Percentiles rank a stretch among this genome's conserved stretches.
Conservation (phyloP, 2,329 filamentous ascomycete species). For the Ceratocystiopsis sp. region DNA sequence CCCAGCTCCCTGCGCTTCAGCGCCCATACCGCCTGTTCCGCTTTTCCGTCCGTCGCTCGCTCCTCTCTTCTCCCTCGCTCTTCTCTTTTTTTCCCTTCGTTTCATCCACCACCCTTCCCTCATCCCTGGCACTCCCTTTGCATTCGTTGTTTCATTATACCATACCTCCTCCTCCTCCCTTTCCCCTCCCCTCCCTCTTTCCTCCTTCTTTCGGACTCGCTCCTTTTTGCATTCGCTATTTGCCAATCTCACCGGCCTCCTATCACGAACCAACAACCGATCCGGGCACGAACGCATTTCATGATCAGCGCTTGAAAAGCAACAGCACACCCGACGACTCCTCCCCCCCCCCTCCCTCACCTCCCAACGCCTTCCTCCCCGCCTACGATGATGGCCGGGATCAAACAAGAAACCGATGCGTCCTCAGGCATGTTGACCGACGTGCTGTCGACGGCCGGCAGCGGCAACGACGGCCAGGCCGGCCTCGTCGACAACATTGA, state of each 20-base stretch:
- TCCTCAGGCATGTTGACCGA: constrained; percentile 7
- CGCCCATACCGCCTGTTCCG: too few relatives aligned
- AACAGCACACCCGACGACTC: too few relatives aligned
- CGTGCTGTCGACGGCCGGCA: constrained; percentile 15
- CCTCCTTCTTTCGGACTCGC: neutral
- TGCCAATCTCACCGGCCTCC: neutral
- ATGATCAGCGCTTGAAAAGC: too few relatives aligned
- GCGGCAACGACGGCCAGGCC: constrained; percentile 1
- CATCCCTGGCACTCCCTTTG: neutral
- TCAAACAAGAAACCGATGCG: constrained; percentile 9
- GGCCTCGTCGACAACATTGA: constrained; percentile 32
- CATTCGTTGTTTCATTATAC: neutral
- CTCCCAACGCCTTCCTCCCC: neutral
- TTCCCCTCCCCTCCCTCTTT: neutral
- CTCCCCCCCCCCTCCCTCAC: neutral
- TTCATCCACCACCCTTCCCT: neutral
- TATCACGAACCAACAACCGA: neutral
- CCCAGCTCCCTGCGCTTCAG: too few relatives aligned
- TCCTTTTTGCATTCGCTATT: neutral
- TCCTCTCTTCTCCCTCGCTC: neutral
- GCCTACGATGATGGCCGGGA: constrained; percentile 3
- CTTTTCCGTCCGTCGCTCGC: too few relatives aligned
- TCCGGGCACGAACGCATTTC: too few relatives aligned
- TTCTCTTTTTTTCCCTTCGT: neutral
- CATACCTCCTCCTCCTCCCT: neutral